Evolutionary conservation across 2,329 filamentous ascomycete genomes (phyloP).

Genomic region (Ceratocystis alfenasii): DNA sequence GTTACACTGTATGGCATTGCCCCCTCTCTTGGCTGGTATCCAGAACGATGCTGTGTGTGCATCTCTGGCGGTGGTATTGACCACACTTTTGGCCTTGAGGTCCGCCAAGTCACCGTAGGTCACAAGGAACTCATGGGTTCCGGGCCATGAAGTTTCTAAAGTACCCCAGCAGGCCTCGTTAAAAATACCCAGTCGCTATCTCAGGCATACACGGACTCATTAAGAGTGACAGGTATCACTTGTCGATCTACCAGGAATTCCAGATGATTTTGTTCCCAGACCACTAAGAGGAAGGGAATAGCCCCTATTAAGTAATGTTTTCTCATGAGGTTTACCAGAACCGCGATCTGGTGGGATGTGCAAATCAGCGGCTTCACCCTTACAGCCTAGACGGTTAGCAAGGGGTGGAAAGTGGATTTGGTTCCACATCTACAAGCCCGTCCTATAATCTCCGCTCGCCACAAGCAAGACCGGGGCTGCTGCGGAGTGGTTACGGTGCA

Average conservation of each 20-base stretch:
- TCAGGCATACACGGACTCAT: background rate
- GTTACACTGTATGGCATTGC: background rate
- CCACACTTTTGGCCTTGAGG: background rate
- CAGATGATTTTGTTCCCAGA: too few relatives aligned
- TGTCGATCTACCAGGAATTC: background rate
- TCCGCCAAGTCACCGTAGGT: background rate
- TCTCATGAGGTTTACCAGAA: too few relatives aligned
- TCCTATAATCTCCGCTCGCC: background rate
- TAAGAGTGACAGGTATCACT: background rate
- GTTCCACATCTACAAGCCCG: background rate
- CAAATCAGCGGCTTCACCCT: too few relatives aligned
- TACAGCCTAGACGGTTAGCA: background rate
- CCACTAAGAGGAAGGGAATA: too few relatives aligned
- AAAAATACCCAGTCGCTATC: background rate
- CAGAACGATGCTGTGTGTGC: too few relatives aligned
- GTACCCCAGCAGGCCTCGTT: background rate
- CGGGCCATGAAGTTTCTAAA: background rate
- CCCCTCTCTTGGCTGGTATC: background rate
- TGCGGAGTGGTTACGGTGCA: background rate
- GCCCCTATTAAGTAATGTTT: too few relatives aligned
- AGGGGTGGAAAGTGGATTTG: slow-evolving; percentile 6
- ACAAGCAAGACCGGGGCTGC: background rate
- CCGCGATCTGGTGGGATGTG: too few relatives aligned
- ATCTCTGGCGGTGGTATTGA: too few relatives aligned
- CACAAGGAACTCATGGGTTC: background rate